Percentiles rank a stretch among this genome's conserved stretches.
phyloP scores from a whole-genome alignment of 2,329 filamentous ascomycete species.

The Sphaerulina vaccinii region DNA sequence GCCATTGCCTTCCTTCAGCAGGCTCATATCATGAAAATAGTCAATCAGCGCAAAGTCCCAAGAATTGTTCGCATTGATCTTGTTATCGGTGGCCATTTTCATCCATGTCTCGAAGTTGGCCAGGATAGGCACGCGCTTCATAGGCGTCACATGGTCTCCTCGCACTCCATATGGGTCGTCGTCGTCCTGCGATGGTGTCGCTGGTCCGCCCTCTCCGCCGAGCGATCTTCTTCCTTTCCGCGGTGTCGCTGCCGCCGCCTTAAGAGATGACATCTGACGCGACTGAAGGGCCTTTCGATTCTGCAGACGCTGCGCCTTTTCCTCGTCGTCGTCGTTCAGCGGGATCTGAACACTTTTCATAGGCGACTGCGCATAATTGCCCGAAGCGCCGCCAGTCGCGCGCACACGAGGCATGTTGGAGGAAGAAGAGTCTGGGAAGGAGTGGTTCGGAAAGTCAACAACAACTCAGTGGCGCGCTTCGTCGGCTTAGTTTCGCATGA shows the following conservation, averaged over 20 bases:
- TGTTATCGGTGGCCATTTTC: constrained; percentile 99
- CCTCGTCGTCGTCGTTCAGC: constrained; percentile 89
- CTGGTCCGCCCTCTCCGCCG: constrained; percentile 45
- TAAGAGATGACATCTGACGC: constrained; percentile 87
- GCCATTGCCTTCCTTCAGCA: constrained; percentile 91
- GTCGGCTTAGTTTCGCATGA: not conserved
- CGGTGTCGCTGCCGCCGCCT: constrained; percentile 63
- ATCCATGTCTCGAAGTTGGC: constrained; percentile 99
- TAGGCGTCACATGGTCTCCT: constrained; percentile 79
- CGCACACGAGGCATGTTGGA: constrained; percentile 40
- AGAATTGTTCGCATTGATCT: constrained; percentile 93
- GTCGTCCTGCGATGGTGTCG: constrained; percentile 55
- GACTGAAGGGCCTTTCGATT: constrained; percentile 86
- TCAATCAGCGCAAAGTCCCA: constrained; percentile 99
- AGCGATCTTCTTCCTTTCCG: constrained; percentile 47
- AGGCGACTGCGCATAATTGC: constrained; percentile 54
- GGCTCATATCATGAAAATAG: constrained; percentile 98
- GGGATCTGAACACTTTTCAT: constrained; percentile 69
- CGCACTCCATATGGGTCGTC: constrained; percentile 55
- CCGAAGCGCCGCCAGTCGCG: constrained; percentile 44
- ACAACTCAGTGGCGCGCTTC: not conserved
- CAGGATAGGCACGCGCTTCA: constrained; percentile 92
- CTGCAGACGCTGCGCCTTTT: constrained; percentile 84
- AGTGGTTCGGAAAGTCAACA: not conserved
- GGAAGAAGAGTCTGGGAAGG: not conserved